phyloP scores from a whole-genome alignment of 768 basidiomycete genomes.

The Porpolomopsis calyptriformis region DNA sequence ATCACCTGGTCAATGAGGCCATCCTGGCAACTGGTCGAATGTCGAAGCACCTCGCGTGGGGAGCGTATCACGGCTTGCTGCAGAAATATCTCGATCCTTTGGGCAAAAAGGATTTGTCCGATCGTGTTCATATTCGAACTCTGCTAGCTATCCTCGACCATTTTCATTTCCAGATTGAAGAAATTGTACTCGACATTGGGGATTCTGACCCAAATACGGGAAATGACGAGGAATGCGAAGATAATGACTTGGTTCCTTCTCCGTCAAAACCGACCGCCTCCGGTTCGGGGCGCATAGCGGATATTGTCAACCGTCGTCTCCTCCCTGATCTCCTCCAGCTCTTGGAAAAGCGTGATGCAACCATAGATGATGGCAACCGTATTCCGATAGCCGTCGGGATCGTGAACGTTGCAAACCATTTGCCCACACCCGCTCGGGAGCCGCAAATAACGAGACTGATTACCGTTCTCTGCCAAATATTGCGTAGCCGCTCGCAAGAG shows the following conservation, averaged over 20 bases:
- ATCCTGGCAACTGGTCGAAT: slow-evolving; percentile 71
- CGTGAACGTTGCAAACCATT: slow-evolving; percentile 68
- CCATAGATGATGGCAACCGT: slow-evolving; percentile 74
- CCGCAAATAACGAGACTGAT: slow-evolving; percentile 66
- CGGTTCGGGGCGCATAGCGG: slow-evolving; percentile 41
- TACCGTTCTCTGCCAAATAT: slow-evolving; percentile 77
- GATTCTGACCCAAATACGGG: slow-evolving; percentile 20
- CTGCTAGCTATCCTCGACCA: slow-evolving; percentile 78
- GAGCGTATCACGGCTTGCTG: slow-evolving; percentile 68
- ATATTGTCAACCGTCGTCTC: slow-evolving; percentile 65
- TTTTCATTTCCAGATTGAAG: slow-evolving; percentile 85
- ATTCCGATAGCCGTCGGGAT: slow-evolving; percentile 86
- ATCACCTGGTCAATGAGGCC: slow-evolving; percentile 85
- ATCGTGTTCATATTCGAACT: slow-evolving; percentile 75
- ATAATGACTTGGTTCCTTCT: slow-evolving; percentile 13
- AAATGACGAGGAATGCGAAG: slow-evolving; percentile 23
- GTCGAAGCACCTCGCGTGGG: slow-evolving; percentile 71
- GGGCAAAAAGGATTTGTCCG: slow-evolving; percentile 55
- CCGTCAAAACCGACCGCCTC: slow-evolving; percentile 1
- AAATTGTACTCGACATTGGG: slow-evolving; percentile 28
- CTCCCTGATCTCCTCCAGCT: slow-evolving; percentile 73
- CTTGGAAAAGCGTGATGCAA: slow-evolving; percentile 68
- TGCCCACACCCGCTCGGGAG: slow-evolving; percentile 54
- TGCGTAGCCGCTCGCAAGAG: slow-evolving; percentile 91
- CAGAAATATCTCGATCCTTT: slow-evolving; percentile 70